Percentiles rank a stretch among this genome's conserved stretches.
These are phyloP conservation scores for Cryphonectria radicalis DNA, from an alignment of 2,329 filamentous ascomycete species.

Conservation along the genomic window DNA sequence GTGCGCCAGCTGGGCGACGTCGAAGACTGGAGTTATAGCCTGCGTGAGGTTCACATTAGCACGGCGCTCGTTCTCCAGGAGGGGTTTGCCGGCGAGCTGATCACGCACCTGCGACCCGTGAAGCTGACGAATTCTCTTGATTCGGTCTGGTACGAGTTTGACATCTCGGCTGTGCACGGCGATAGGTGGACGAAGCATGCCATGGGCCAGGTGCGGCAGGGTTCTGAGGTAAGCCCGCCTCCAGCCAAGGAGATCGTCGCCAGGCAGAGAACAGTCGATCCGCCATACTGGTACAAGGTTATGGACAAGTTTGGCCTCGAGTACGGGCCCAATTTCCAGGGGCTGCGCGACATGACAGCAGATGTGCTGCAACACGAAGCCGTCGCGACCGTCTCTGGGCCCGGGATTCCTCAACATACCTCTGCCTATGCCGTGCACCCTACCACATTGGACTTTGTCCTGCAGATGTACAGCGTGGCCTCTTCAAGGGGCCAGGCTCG, in stretches of 20 bases:
- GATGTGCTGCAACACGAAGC: background rate
- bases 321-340: background rate
- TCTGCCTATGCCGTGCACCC: background rate
- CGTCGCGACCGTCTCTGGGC: background rate
- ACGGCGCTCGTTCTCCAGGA: slow-evolving; percentile 34
- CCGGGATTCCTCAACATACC: background rate
- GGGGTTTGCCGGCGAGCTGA: slow-evolving; percentile 32
- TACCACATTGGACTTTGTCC: background rate
- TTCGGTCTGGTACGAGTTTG: slow-evolving; percentile 37
- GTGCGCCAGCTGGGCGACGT: slow-evolving; percentile 28
- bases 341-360: background rate
- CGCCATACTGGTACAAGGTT: background rate
- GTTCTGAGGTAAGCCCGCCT: background rate
- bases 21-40: background rate
- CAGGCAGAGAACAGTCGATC: background rate
- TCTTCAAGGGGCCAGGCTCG: background rate
- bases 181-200: slow-evolving; percentile 38
- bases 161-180: slow-evolving; percentile 35
- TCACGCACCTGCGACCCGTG: slow-evolving; percentile 33
- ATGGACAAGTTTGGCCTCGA: background rate
- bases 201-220: slow-evolving; percentile 32
- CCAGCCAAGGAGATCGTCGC: background rate
- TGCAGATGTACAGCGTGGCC: background rate
- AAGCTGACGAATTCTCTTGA: slow-evolving; percentile 33
- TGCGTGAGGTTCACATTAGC: slow-evolving; percentile 34